Evolutionary conservation across 2,329 filamentous ascomycete species (phyloP).

Genomic region (Penicillium sp.): DNA sequence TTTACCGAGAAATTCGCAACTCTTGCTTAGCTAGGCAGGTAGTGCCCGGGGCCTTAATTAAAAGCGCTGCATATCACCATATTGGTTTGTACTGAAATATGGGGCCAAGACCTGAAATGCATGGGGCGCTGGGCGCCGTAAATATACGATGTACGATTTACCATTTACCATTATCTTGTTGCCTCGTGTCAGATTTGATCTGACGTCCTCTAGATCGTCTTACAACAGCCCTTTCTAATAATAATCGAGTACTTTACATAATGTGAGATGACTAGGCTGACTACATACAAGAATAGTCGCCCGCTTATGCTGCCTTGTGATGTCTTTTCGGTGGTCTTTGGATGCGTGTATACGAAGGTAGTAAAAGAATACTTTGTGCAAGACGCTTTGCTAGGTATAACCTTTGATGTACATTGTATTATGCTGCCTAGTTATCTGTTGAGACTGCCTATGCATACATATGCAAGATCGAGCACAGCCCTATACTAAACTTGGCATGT

Average conservation of each 20-base stretch:
- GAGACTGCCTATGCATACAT: background rate
- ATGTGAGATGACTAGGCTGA: background rate
- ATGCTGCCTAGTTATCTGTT: background rate
- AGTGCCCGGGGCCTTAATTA: background rate
- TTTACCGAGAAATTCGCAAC: background rate
- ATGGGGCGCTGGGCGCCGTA: background rate
- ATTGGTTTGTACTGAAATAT: background rate
- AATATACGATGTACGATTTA: background rate
- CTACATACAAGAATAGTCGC: background rate
- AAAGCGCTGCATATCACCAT: background rate
- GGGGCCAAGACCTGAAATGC: background rate
- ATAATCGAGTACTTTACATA: background rate
- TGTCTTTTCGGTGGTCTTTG: no score
- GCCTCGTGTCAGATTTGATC: background rate
- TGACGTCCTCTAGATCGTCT: background rate
- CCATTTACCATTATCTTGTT: background rate
- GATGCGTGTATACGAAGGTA: no score
- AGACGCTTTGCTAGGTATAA: no score
- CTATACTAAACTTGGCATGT: background rate
- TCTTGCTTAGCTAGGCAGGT: background rate
- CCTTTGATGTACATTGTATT: background rate
- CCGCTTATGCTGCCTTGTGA: no score
- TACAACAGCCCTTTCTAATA: background rate
- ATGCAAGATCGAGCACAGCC: background rate
- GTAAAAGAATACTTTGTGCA: no score